Conservation (phyloP, 1,284 basidiomycete genomes). For the Heterobasidion occidentale region DNA sequence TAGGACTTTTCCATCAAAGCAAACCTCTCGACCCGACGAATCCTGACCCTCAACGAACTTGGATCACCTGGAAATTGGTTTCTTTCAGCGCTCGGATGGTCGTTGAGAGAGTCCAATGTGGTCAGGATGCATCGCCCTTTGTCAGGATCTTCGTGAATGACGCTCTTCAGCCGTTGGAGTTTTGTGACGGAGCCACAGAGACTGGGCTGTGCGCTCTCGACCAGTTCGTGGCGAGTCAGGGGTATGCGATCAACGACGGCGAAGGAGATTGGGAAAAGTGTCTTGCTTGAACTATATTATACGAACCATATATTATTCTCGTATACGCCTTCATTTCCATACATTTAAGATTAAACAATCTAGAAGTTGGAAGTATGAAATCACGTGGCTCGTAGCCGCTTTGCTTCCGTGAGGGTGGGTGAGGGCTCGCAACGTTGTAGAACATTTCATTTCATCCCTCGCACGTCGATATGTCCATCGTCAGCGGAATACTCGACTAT, state of each 20-base stretch:
- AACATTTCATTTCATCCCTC: too few species aligned
- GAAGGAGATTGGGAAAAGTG: conserved; percentile 63
- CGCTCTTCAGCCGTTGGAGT: conserved; percentile 51
- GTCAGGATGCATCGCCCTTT: conserved; percentile 16
- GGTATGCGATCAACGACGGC: conserved; percentile 56
- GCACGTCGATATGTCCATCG: conserved; percentile 23
- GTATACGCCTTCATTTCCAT: too few species aligned
- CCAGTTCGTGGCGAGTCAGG: conserved; percentile 65
- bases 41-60: conserved; percentile 37
- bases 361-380: neutral
- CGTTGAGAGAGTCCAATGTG: conserved; percentile 50
- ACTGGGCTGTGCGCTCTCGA: conserved; percentile 54
- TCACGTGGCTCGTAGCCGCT: neutral
- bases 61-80: conserved; percentile 50
- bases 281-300: conserved; percentile 14
- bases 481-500: conserved; percentile 67
- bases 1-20: conserved; percentile 54
- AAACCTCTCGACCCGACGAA: conserved; percentile 32
- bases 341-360: neutral
- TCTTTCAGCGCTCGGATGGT: conserved; percentile 62
- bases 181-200: conserved; percentile 37
- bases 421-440: too few species aligned
- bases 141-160: conserved; percentile 66
- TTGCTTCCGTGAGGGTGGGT: neutral
- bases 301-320: too few species aligned